phyloP scores from a whole-genome alignment of 208 protist genomes.

The Tritrichomonas musculus region DNA sequence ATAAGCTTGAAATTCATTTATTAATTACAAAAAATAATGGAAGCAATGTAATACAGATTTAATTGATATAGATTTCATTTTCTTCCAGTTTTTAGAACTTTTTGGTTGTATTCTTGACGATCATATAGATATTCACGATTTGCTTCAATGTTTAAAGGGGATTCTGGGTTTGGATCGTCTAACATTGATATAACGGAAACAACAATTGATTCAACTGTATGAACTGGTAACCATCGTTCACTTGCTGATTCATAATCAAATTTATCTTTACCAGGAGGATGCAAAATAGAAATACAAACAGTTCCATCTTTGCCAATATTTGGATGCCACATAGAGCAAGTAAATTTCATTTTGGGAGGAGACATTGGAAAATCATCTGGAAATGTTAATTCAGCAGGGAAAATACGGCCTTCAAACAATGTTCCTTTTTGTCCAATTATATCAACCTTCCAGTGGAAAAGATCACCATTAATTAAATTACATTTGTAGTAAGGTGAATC shows the following conservation, averaged over 20 bases:
- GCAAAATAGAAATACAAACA: constrained; percentile 35
- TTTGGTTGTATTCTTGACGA: not conserved
- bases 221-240: constrained; percentile 19
- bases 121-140: not conserved
- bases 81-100: not conserved
- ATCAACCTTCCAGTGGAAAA: not conserved
- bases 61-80: too few species aligned
- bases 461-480: not conserved
- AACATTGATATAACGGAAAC: constrained; percentile 36
- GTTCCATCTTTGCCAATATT: constrained; percentile 5
- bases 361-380: constrained; percentile 29
- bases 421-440: not conserved
- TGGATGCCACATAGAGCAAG: constrained; percentile 10
- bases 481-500: not conserved
- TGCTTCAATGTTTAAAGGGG: not conserved
- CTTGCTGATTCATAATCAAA: not conserved
- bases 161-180: not conserved
- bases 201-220: constrained; percentile 33
- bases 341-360: constrained; percentile 24
- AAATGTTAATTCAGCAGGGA: constrained; percentile 4
- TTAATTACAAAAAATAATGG: too few species aligned
- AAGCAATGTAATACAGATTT: too few species aligned
- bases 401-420: not conserved
- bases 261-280: not conserved
- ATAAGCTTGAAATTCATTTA: too few species aligned